Conservation (phyloP, 495 filamentous ascomycete species). For the Talaromyces thailandensis region DNA sequence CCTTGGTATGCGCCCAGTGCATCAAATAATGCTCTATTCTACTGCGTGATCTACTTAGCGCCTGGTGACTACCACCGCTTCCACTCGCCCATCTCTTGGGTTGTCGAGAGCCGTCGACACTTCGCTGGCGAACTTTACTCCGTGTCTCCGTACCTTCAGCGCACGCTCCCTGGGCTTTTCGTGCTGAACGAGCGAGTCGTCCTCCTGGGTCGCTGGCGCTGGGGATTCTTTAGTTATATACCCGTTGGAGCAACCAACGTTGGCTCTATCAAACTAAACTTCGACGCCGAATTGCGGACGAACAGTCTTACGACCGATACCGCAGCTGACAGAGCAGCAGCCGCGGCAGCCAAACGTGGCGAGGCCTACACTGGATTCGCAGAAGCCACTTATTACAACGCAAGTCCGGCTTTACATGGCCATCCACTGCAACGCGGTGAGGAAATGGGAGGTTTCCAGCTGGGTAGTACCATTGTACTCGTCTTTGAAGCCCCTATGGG, state of each 20-base stretch:
- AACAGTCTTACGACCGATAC: conserved; percentile 89
- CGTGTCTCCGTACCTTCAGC: conserved; percentile 89
- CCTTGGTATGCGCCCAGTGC: conserved; percentile 74
- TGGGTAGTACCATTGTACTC: conserved; percentile 90
- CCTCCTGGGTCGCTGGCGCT: conserved; percentile 86
- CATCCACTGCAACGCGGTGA: conserved; percentile 79
- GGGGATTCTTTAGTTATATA: conserved; percentile 93
- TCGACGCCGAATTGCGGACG: conserved; percentile 87
- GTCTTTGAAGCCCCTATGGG: conserved; percentile 91
- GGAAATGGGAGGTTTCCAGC: conserved; percentile 97
- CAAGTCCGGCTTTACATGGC: conserved; percentile 69
- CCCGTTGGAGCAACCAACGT: conserved; percentile 99
- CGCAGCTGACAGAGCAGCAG: conserved; percentile 71
- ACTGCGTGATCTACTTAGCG: conserved; percentile 93
- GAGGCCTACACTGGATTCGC: conserved; percentile 79
- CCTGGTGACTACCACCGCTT: conserved; percentile 98
- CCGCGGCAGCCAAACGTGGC: conserved; percentile 62
- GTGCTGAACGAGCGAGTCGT: conserved; percentile 95
- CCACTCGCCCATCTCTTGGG: conserved; percentile 90
- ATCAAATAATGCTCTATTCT: conserved; percentile 64
- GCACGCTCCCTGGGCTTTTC: conserved; percentile 85
- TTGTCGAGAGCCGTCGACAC: conserved; percentile 82
- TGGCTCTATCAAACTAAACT: conserved; percentile 94
- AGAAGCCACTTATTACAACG: conserved; percentile 79
- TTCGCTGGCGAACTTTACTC: conserved; percentile 95